phyloP scores from a whole-genome alignment of 805 yeast genomes.

The Yarrowia yakushimensis region DNA sequence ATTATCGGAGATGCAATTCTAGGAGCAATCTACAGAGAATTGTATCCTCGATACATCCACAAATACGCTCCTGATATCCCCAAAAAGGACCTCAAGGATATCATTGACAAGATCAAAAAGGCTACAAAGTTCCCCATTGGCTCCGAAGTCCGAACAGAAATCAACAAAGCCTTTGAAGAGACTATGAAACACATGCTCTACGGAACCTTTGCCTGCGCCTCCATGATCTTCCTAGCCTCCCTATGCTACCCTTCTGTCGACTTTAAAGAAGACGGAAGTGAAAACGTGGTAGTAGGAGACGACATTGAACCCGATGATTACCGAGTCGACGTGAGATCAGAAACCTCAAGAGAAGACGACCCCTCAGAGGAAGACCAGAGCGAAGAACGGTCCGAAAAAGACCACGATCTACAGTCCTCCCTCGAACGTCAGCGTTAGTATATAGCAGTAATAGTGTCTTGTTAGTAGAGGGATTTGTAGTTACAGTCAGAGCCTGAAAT shows the following conservation, averaged over 20 bases:
- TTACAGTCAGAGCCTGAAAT: no score
- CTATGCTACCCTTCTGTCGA: not conserved
- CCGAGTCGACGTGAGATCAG: not conserved
- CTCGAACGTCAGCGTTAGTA: not conserved
- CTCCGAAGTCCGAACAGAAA: not conserved
- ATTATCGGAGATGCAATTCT: not conserved
- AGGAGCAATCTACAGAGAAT: not conserved
- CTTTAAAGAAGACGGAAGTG: not conserved
- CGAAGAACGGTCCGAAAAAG: not conserved
- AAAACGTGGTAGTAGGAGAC: not conserved
- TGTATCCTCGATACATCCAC: not conserved
- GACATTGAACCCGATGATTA: not conserved
- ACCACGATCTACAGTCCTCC: not conserved
- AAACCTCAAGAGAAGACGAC: no score
- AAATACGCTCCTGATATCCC: constrained; percentile 14
- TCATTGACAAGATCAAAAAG: constrained; percentile 9
- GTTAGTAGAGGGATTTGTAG: no score
- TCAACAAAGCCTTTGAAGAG: not conserved
- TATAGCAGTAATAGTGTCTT: no score
- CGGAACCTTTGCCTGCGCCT: constrained; percentile 5
- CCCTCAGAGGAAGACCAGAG: not conserved
- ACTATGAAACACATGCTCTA: constrained; percentile 9
- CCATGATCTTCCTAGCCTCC: not conserved
- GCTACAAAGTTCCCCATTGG: constrained; percentile 17
- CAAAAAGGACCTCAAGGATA: not conserved